Base-by-base conservation (phyloP, 208 protist species). In the Balamuthia mandrillaris region DNA sequence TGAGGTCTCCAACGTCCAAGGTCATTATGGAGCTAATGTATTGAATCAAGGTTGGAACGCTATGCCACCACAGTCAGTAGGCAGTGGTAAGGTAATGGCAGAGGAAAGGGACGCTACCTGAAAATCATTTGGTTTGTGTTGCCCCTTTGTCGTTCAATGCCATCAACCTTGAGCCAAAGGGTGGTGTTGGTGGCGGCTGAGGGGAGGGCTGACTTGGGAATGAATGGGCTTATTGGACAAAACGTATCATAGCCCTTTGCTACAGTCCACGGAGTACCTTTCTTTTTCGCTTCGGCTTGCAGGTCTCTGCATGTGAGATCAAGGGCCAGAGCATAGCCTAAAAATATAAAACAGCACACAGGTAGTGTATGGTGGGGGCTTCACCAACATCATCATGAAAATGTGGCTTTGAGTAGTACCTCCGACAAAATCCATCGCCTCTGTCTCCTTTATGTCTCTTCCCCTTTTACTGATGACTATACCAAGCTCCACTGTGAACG, bases 271-370 rank as follows among this genome's bases (percentile, higher is more conserved):
- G 95, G 95, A 79, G 89, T 85, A 14, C 94, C 93, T 27, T 90
- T 89, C 27, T 56, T 79, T 81, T 95, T 96, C 1, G 93, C 92
- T 52, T 91, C 60, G n/a, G 83, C 56, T 86, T 96, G 95, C 58
- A 95, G 16, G 60, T 96, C 93, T n/a, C 95, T 90, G 1, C 91
- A 91, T 0, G 95, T 96, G 91, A 96, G 93, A 88, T 96, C 95
- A 10, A 96, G 84, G 27, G 92, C 93, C 10, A 96, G 81, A 3
- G 82, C 93, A 74, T 96, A 96, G 39, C 92, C 95, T 72, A 27
- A 16, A 21, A 21, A 2, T 21, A 47, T 66, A 35, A 9, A 35
- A 9, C 37, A n/a, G n/a, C n/a, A n/a, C n/a, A n/a, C n/a, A n/a
- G n/a, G n/a, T n/a, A n/a, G n/a, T n/a, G n/a, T n/a, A n/a, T n/a